These are phyloP conservation scores for Chamaecyparis obtusa DNA, from an alignment of 75 land plant genomes.

Conservation along the genomic window DNA sequence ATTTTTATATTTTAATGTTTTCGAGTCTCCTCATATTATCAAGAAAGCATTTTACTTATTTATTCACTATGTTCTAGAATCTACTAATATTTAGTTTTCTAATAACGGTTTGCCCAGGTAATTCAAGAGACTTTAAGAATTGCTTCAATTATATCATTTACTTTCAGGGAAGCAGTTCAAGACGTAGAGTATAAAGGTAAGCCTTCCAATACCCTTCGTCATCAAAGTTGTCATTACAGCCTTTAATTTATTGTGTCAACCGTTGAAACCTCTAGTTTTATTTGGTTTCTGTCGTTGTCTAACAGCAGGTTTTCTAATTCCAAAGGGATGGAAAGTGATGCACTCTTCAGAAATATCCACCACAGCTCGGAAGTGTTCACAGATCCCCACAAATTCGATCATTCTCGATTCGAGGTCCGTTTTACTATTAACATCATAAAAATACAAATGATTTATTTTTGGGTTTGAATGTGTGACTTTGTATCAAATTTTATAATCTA, in stretches of 20 bases:
- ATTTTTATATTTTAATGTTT: too few species aligned
- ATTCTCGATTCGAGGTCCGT: constrained; percentile 34
- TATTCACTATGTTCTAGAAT: too few species aligned
- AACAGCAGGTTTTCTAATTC: constrained; percentile 28
- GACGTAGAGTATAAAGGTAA: constrained; percentile 66
- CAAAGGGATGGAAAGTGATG: constrained; percentile 40
- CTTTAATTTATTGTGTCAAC: background rate
- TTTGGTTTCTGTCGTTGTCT: background rate
- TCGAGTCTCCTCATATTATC: background rate
- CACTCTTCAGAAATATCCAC: constrained; percentile 34
- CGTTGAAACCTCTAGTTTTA: too few species aligned
- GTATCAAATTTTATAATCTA: too few species aligned
- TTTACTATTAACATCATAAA: background rate
- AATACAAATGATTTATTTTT: too few species aligned
- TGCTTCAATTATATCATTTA: constrained; percentile 67
- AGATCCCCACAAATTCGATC: constrained; percentile 34
- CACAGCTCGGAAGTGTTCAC: constrained; percentile 29
- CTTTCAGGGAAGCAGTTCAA: constrained; percentile 68
- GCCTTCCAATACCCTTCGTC: background rate
- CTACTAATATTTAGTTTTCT: background rate
- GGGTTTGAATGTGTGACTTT: too few species aligned
- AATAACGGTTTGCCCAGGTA: constrained; percentile 28
- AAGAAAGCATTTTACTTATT: too few species aligned
- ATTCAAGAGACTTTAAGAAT: constrained; percentile 64
- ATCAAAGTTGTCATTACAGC: background rate